Percentiles rank a stretch among this genome's conserved stretches.
Evolutionary conservation across 495 filamentous ascomycete genomes (phyloP).

Genomic region (Glonium stellatum): DNA sequence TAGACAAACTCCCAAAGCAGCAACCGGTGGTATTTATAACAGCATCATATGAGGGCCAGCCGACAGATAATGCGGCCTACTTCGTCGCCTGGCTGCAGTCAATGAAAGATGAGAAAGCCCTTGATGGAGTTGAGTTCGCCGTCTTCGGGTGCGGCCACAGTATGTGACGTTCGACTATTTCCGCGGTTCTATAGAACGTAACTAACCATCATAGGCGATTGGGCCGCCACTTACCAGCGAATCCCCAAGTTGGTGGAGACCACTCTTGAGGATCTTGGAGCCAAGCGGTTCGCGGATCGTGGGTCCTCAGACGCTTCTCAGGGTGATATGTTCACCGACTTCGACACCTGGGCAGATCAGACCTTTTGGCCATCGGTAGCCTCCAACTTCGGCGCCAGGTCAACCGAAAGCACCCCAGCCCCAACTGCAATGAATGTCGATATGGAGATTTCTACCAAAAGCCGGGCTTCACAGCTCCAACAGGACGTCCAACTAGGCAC

Average conservation of each 20-base stretch:
- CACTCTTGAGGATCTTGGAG: constrained; percentile 44
- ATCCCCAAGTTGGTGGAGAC: constrained; percentile 52
- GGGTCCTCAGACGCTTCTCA: constrained; percentile 57
- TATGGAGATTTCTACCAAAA: constrained; percentile 51
- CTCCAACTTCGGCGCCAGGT: constrained; percentile 31
- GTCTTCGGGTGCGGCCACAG: constrained; percentile 54
- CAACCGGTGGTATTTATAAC: constrained; percentile 58
- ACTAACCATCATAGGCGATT: constrained; percentile 38
- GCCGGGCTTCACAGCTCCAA: constrained; percentile 54
- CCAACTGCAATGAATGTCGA: constrained; percentile 35
- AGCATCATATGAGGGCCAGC: constrained; percentile 62
- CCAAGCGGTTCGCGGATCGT: constrained; percentile 46
- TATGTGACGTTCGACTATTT: neutral
- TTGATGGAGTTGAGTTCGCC: constrained; percentile 39
- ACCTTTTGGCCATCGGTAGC: constrained; percentile 58
- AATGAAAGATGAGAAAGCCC: constrained; percentile 21
- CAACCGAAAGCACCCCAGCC: constrained; percentile 30
- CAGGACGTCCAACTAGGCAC: constrained; percentile 59
- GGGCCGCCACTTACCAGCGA: constrained; percentile 61
- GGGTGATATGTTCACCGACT: constrained; percentile 61
- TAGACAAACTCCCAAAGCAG: constrained; percentile 51
- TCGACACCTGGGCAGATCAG: constrained; percentile 56
- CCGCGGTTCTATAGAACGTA: neutral
- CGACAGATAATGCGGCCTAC: constrained; percentile 60
- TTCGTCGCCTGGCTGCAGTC: constrained; percentile 57